These are phyloP conservation scores for Penstemon eatonii DNA, from an alignment of 257 asterid species.

Conservation along the genomic window DNA sequence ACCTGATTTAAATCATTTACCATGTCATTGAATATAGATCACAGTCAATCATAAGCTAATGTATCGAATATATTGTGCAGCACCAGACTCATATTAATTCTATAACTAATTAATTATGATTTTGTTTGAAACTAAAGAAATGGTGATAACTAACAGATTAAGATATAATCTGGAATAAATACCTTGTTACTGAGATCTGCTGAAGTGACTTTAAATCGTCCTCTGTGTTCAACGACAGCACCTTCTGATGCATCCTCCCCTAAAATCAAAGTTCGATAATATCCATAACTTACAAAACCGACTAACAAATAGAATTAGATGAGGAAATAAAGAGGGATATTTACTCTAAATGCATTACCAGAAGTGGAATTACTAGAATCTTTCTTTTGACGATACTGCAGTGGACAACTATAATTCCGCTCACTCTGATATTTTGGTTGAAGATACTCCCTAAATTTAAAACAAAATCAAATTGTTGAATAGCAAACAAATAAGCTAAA, in stretches of 20 bases:
- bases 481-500: slow-evolving; percentile 5
- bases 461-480: slow-evolving; percentile 15
- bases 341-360: slow-evolving; percentile 44
- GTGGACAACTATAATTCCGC: slow-evolving; percentile 73
- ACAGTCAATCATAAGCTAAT: too few species aligned
- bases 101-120: neutral
- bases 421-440: slow-evolving; percentile 61
- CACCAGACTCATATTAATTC: neutral
- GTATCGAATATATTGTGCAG: too few species aligned
- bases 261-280: slow-evolving; percentile 34
- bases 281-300: neutral
- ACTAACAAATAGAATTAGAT: neutral
- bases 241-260: slow-evolving; percentile 83
- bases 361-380: slow-evolving; percentile 48
- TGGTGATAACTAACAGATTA: neutral
- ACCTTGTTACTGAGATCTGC: slow-evolving; percentile 80
- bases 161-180: slow-evolving; percentile 7
- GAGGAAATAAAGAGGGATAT: slow-evolving; percentile 8
- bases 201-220: slow-evolving; percentile 94
- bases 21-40: too few species aligned
- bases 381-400: slow-evolving; percentile 79
- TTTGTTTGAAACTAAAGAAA: neutral
- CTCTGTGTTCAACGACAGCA: slow-evolving; percentile 82
- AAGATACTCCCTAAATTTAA: slow-evolving; percentile 61
- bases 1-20: too few species aligned